Conservation (phyloP, 2,329 filamentous ascomycete species). For the Monilinia vaccinii-corymbosi region DNA sequence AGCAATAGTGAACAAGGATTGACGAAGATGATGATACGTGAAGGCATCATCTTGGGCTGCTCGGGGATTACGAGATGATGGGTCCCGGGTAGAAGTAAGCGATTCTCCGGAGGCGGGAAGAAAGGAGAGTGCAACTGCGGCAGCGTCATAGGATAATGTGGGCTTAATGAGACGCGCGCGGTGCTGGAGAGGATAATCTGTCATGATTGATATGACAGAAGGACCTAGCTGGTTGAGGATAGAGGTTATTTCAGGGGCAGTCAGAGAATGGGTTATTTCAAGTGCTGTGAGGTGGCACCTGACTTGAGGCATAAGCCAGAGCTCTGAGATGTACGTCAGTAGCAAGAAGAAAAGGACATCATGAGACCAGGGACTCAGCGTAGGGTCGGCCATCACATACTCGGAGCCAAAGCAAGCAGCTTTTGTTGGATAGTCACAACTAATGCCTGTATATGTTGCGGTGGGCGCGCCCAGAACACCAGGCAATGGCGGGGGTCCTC, state of each 20-base stretch:
- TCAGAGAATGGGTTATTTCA: constrained; percentile 75
- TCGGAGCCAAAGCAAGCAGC: constrained; percentile 54
- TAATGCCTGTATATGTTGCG: constrained; percentile 58
- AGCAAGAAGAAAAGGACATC: not conserved
- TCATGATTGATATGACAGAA: constrained; percentile 45
- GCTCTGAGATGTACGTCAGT: constrained; percentile 37
- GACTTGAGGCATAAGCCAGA: constrained; percentile 79
- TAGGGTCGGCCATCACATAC: constrained; percentile 42
- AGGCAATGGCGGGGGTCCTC: constrained; percentile 71
- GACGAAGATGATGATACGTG: constrained; percentile 84
- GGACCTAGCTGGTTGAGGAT: constrained; percentile 51
- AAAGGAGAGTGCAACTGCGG: constrained; percentile 80
- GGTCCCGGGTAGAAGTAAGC: constrained; percentile 16
- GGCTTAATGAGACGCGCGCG: constrained; percentile 73
- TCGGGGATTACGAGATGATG: constrained; percentile 17
- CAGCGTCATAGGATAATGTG: constrained; percentile 72
- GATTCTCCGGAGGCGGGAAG: constrained; percentile 64
- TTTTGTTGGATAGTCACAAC: constrained; percentile 60
- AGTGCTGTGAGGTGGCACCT: constrained; percentile 78
- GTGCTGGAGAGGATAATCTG: constrained; percentile 56
- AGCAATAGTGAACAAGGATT: constrained; percentile 61
- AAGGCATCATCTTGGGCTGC: constrained; percentile 51
- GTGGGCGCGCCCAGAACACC: constrained; percentile 81
- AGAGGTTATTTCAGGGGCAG: constrained; percentile 54
- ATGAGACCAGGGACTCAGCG: not conserved